Base-by-base conservation (phyloP, 306 rosid genomes). In the Acacia acuminata region DNA sequence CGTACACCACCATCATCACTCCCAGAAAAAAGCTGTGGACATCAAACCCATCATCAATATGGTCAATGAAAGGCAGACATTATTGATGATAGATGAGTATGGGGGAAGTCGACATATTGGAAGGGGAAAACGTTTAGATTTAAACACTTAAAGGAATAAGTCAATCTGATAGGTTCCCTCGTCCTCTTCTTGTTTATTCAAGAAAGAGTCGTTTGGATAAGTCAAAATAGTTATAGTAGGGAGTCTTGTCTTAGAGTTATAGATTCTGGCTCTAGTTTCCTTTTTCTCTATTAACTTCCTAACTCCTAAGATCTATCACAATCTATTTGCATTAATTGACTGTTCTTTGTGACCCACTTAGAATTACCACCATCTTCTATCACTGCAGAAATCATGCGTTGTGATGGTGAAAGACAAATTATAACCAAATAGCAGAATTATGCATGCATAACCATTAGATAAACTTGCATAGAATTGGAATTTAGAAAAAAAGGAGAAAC, bases 1-100 rank as follows among this genome's bases (percentile, higher is more conserved):
- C 91, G 89, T 45, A 92, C 92, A 78, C 99, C 91, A 77, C 94
- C 96, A 32, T 96, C 99, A 79, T 92, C 97, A 82, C 99, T 91
- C 73, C 94, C 98, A 22, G 99, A 96, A 88, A 96, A 96, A 90
- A 96, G 94, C 98, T 96, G 85, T 17, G 16, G 61, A 77, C 69
- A 86, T 67, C 77, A 60, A 78, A n/a, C 32, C 53, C 79, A 76
- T 68, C 81, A 77, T 36, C 43, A 70, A 43, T 40, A 70, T 22
- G 20, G 79, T 80, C 55, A 83, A 58, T 50, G 38, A 51, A 76
- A 80, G 73, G 47, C 15, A 69, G 30, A 67, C 77, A 61, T 73
- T 2, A 30, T 78, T 80, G 42, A 78, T 24, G 63, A 36, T 56
- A 76, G 76, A 60, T 48, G 32, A 53, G 44, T 38, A 82, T 77